Evolutionary conservation across 352 stramenopile genomes (phyloP).

Genomic region (Peronospora belbahrii): DNA sequence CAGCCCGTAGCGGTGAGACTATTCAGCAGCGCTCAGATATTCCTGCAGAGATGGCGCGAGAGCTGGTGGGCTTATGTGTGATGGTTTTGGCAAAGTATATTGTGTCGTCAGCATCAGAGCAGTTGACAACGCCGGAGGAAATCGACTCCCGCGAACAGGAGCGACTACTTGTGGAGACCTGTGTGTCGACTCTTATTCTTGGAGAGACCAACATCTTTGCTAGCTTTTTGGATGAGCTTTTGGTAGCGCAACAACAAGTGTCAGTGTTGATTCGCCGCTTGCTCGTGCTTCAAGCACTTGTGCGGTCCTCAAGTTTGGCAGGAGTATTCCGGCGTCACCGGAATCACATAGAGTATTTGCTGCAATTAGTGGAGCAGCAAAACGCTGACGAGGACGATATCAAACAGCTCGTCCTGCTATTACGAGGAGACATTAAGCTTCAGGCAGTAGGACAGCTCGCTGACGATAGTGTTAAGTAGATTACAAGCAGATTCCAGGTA

Average conservation of each 20-base stretch:
- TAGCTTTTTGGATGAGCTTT: slow-evolving; percentile 19
- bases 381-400: slow-evolving; percentile 28
- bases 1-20: slow-evolving; percentile 3
- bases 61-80: slow-evolving; percentile 20
- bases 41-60: slow-evolving; percentile 39
- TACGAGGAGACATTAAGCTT: slow-evolving; percentile 57
- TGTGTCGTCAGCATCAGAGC: slow-evolving; percentile 2
- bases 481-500: slow-evolving; percentile 10
- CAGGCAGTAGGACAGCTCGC: slow-evolving; percentile 28
- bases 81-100: slow-evolving; percentile 14
- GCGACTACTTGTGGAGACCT: slow-evolving; percentile 18
- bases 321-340: slow-evolving; percentile 35
- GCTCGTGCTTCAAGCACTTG: slow-evolving; percentile 41
- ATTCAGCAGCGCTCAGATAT: slow-evolving; percentile 31
- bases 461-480: slow-evolving; percentile 17
- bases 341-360: slow-evolving; percentile 16
- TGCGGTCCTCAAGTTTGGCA: slow-evolving; percentile 30
- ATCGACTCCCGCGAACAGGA: slow-evolving; percentile 20
- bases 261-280: slow-evolving; percentile 12
- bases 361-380: slow-evolving; percentile 24
- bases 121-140: slow-evolving; percentile 9
- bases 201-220: slow-evolving; percentile 23
- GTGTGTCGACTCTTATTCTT: slow-evolving; percentile 21
- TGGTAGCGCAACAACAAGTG: slow-evolving; percentile 10
- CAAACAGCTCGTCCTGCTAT: slow-evolving; percentile 33